These are phyloP conservation scores for Cladorrhinum sp. DNA, from an alignment of 2,329 filamentous ascomycete genomes.

Conservation along the genomic window DNA sequence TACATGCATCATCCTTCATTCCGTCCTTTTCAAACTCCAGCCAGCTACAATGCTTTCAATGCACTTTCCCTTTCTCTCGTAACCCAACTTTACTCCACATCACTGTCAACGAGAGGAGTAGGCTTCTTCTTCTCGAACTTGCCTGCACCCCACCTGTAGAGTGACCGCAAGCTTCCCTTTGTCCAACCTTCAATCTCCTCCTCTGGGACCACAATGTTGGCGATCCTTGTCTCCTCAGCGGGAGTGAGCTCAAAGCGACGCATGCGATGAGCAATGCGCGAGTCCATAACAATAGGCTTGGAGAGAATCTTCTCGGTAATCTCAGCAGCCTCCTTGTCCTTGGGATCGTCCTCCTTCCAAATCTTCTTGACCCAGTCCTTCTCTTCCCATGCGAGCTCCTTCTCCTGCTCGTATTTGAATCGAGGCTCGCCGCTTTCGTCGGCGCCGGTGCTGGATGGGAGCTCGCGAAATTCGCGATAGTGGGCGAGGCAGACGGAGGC, in stretches of 20 bases:
- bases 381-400: constrained; percentile 51
- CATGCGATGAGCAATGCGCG: constrained; percentile 75
- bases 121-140: constrained; percentile 40
- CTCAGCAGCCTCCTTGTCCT: constrained; percentile 31
- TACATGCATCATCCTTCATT: background rate
- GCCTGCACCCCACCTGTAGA: constrained; percentile 51
- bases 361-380: constrained; percentile 39
- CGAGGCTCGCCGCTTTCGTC: constrained; percentile 9
- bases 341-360: constrained; percentile 42
- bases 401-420: constrained; percentile 57
- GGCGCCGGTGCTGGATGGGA: constrained; percentile 28
- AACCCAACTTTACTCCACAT: constrained; percentile 18
- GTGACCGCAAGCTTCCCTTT: constrained; percentile 54
- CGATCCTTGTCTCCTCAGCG: constrained; percentile 67
- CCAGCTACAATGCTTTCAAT: background rate
- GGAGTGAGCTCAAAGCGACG: constrained; percentile 67
- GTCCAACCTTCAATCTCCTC: constrained; percentile 69
- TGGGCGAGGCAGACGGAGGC: constrained; percentile 75
- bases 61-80: background rate
- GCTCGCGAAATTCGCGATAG: constrained; percentile 48
- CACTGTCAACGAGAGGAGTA: constrained; percentile 30
- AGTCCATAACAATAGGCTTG: constrained; percentile 70
- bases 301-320: constrained; percentile 71
- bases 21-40: background rate
- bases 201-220: constrained; percentile 59